Conservation (phyloP, 2,329 filamentous ascomycete species). For the Ophiostoma pallidulum region DNA sequence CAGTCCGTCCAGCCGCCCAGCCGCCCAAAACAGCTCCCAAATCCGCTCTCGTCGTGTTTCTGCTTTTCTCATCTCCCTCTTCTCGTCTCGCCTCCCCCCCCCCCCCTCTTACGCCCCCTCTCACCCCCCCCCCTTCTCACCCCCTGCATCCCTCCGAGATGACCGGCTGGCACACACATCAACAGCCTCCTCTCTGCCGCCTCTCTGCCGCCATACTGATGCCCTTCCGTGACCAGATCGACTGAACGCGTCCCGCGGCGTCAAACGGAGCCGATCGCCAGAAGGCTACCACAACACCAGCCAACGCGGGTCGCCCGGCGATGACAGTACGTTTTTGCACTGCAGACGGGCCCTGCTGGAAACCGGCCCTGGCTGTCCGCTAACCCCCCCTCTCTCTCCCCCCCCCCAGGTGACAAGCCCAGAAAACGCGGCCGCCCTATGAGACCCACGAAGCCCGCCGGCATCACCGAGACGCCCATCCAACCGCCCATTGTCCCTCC, state of each 20-base stretch:
- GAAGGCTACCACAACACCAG: constrained; percentile 50
- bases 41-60: too few relatives aligned
- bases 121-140: background rate
- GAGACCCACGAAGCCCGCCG: constrained; percentile 44
- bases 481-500: constrained; percentile 13
- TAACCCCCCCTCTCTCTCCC: constrained; percentile 27
- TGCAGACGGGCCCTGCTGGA: too few relatives aligned
- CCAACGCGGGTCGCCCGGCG: constrained; percentile 48
- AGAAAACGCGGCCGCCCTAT: constrained; percentile 54
- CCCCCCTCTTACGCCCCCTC: background rate
- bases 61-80: too few relatives aligned
- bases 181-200: background rate
- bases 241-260: constrained; percentile 43
- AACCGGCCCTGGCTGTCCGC: too few relatives aligned
- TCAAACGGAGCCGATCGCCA: constrained; percentile 73
- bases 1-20: too few relatives aligned
- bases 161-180: constrained; percentile 21
- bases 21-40: too few relatives aligned
- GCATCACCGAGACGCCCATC: constrained; percentile 47
- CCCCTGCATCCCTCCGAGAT: background rate
- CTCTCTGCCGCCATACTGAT: background rate
- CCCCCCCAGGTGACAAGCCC: constrained; percentile 34
- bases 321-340: constrained; percentile 65
- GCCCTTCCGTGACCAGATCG: constrained; percentile 10
- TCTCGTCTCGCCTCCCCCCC: background rate